A percentile compares a stretch with the other conserved stretches of the same genome.
Conservation (phyloP, 768 basidiomycete genomes). For the Coprinellus micaceus region DNA sequence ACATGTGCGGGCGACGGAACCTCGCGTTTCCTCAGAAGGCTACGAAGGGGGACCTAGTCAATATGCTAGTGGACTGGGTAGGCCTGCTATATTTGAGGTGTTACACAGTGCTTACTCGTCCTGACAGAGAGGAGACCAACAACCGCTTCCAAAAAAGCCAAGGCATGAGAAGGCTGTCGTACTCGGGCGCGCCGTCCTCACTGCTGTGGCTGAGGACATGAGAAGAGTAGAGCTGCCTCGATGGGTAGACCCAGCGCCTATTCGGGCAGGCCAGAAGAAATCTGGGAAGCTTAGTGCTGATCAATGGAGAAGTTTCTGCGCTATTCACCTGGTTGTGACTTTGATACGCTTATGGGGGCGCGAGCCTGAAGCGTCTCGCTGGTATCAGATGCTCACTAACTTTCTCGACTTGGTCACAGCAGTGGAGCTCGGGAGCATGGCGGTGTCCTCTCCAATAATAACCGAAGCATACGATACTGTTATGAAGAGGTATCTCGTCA, state of each 20-base stretch:
- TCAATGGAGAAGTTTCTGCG: constrained; percentile 25
- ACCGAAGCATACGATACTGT: constrained; percentile 15
- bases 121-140: neutral
- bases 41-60: neutral
- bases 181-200: neutral
- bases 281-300: constrained; percentile 29
- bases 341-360: constrained; percentile 26
- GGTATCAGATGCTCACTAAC: constrained; percentile 16
- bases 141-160: neutral
- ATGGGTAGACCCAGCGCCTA: constrained; percentile 14
- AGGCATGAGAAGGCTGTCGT: neutral
- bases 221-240: constrained; percentile 15
- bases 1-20: neutral
- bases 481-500: constrained; percentile 23
- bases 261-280: constrained; percentile 12
- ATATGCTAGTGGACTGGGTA: neutral
- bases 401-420: constrained; percentile 30
- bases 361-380: neutral
- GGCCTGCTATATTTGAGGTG: neutral
- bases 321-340: constrained; percentile 24
- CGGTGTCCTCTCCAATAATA: constrained; percentile 16
- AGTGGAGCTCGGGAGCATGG: constrained; percentile 19
- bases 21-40: neutral
- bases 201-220: constrained; percentile 4
- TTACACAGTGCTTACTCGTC: neutral